Base-by-base conservation (phyloP, 1,284 basidiomycete species). In the Pisolithus thermaeus region DNA sequence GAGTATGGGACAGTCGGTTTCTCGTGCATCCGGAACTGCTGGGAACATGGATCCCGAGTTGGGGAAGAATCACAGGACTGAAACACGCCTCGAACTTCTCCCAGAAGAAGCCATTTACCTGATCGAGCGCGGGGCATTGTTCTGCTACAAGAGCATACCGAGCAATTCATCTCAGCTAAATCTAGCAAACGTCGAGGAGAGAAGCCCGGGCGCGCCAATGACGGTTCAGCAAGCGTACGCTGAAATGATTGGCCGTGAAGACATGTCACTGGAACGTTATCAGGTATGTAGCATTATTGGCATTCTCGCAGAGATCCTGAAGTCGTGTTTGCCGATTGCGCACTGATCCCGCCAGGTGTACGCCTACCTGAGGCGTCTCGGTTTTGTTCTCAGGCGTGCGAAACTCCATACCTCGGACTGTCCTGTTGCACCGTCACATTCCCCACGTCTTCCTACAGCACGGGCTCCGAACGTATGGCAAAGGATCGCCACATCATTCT, bases 21-120 rank as follows among this genome's bases (percentile, higher is more conserved):
- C 79, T 35, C 77, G 77, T 20, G 27, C 30, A 11, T 22, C n/a
- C 11, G 45, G 28, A 8, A 16, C 27, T 37, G 12, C 46, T 28
- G 36, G 43, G 27, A 14, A 18, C 32, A 22, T 38, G 25, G 43
- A 50, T 3, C 60, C 72, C 3, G 55, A 66, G 1, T 38, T 61
- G 2, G 60, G 54, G 4, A 59, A 63, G 14, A 66, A 72, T 4
- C 36, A 66, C 38, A 83, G 76, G 59, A 54, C 67, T 18, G 75
- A 77, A 28, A 87, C 82, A 65, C 73, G 78, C 43, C 71, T 87
- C n/a, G 92, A 97, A 61, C 74, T 99, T 0, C 75, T 97, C 2
- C 96, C 96, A 0, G 96, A 99, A 71, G 96, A 98, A 70, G 83
- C 92, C 0, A 76, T 98, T 7, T 98, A 97, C 71, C 78, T 98